Evolutionary conservation across 164 flowering plant genomes (phyloP).

Genomic region (Nelumbo lutea): DNA sequence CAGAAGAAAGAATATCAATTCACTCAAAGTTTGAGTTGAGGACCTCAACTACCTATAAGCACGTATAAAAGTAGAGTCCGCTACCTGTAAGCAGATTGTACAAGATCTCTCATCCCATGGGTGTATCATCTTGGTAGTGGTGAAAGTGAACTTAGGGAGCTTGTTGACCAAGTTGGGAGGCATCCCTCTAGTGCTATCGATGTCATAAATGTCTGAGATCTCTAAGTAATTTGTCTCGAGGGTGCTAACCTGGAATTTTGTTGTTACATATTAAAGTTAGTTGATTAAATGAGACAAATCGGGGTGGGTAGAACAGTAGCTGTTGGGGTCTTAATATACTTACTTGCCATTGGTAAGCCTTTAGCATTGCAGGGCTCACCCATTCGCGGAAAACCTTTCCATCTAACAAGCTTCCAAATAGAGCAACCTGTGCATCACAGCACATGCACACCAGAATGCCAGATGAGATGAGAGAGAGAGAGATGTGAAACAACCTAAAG

Average conservation of each 20-base stretch:
- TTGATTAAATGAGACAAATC: background rate
- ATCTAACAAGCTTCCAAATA: slow-evolving; percentile 55
- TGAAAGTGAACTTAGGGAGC: slow-evolving; percentile 35
- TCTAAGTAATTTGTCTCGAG: slow-evolving; percentile 37
- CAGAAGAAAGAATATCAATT: background rate
- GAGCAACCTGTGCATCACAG: slow-evolving; percentile 39
- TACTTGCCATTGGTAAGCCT: slow-evolving; percentile 83
- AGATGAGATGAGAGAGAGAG: background rate
- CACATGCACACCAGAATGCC: background rate
- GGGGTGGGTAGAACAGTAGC: no score
- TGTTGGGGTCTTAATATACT: slow-evolving; percentile 6
- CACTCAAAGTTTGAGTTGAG: background rate
- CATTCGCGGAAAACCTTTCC: slow-evolving; percentile 75
- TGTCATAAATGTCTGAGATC: slow-evolving; percentile 50
- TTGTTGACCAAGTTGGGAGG: slow-evolving; percentile 32
- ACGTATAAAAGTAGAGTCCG: background rate
- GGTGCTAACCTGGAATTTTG: slow-evolving; percentile 34
- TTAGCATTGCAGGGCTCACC: slow-evolving; percentile 68
- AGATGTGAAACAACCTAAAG: no score
- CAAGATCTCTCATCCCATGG: slow-evolving; percentile 29
- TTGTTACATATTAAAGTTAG: background rate
- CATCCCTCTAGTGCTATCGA: slow-evolving; percentile 36
- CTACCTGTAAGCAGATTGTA: slow-evolving; percentile 72
- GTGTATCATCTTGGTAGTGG: background rate
- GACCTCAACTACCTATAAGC: no score